phyloP scores from a whole-genome alignment of 176 grass and related monocot species.

The Paspalum vaginatum region DNA sequence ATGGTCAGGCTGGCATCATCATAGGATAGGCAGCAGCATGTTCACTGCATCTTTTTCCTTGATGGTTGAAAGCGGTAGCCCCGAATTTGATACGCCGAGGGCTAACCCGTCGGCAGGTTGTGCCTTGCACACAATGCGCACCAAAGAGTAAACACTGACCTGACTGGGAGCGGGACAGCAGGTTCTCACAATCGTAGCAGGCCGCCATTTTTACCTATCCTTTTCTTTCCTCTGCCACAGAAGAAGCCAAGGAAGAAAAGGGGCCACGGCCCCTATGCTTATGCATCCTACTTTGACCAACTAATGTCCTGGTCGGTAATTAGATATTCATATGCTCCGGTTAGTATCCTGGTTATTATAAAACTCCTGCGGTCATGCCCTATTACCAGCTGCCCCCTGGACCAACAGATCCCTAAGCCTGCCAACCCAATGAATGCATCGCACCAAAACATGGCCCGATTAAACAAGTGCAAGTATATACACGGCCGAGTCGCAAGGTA shows the following conservation, averaged over 20 bases:
- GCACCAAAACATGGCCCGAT: neutral
- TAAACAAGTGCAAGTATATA: conserved; percentile 25
- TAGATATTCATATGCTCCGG: conserved; percentile 8
- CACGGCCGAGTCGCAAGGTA: neutral
- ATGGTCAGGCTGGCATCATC: neutral
- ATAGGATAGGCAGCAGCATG: neutral
- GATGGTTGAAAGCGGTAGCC: neutral
- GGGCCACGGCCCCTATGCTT: neutral
- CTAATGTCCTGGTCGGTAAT: neutral
- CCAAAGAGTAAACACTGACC: neutral
- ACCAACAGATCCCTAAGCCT: conserved; percentile 9
- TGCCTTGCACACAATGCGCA: conserved; percentile 16
- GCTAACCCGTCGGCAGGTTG: conserved; percentile 36
- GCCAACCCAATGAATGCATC: conserved; percentile 15
- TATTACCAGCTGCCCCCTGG: conserved; percentile 26
- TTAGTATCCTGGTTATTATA: neutral
- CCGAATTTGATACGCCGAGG: neutral
- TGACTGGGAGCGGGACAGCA: neutral
- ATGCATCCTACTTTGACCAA: conserved; percentile 30
- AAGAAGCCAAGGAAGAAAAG: neutral
- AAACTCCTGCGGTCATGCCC: conserved; percentile 27
- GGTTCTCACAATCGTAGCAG: neutral
- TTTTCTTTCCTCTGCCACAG: neutral
- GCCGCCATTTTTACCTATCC: neutral
- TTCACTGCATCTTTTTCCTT: neutral